Evolutionary conservation across 768 basidiomycete species (phyloP).

Genomic region (Leccinum barrowsii): DNA sequence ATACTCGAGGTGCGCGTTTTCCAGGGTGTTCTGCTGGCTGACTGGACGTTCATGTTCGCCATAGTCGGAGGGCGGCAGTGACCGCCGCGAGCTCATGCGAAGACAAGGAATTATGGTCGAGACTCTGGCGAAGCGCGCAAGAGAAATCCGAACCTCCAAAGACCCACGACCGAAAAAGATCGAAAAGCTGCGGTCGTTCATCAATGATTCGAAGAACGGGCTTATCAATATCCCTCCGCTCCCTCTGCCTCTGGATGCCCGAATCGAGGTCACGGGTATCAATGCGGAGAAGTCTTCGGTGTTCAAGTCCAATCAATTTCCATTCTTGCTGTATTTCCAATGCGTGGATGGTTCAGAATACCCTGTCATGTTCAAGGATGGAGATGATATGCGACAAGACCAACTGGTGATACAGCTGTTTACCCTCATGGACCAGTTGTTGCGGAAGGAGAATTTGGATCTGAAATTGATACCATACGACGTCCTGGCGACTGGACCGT

Average conservation of each 20-base stretch:
- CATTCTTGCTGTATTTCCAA: conserved; percentile 87
- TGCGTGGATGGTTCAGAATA: conserved; percentile 82
- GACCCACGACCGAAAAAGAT: conserved; percentile 97
- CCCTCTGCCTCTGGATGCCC: conserved; percentile 90
- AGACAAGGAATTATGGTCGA: conserved; percentile 89
- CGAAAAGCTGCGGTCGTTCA: conserved; percentile 82
- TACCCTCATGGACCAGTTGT: conserved; percentile 92
- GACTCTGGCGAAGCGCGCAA: conserved; percentile 79
- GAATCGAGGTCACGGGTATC: conserved; percentile 79
- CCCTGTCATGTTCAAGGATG: conserved; percentile 97
- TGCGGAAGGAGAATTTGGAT: conserved; percentile 94
- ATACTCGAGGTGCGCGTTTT: conserved; percentile 66
- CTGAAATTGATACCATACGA: conserved; percentile 88
- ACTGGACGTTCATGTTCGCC: neutral
- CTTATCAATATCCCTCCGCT: conserved; percentile 77
- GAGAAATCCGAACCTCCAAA: conserved; percentile 84
- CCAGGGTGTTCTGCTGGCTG: neutral
- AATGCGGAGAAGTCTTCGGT: conserved; percentile 89
- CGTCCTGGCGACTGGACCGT: conserved; percentile 86
- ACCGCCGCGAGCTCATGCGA: conserved; percentile 84
- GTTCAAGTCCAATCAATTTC: conserved; percentile 96
- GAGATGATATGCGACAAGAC: conserved; percentile 97
- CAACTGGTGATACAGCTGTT: conserved; percentile 98
- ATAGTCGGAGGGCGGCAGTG: conserved; percentile 70
- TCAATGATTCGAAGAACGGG: conserved; percentile 82